These are phyloP conservation scores for Mycena capillaripes DNA, from an alignment of 768 basidiomycete genomes.

Conservation along the genomic window DNA sequence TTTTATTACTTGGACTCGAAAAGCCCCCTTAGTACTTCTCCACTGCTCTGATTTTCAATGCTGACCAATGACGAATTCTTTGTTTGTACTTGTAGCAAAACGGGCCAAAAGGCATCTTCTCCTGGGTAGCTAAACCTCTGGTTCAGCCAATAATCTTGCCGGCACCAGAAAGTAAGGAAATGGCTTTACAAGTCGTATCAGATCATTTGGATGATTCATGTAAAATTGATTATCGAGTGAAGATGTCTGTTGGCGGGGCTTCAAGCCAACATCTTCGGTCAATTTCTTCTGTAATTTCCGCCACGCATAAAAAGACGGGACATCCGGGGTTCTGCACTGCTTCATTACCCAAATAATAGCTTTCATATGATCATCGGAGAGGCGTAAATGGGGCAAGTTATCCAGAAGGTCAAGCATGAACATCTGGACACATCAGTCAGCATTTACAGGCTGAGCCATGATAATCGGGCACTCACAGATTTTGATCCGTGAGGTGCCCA, in stretches of 20 bases:
- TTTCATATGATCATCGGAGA: constrained; percentile 49
- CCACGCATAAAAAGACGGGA: constrained; percentile 44
- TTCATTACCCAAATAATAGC: constrained; percentile 49
- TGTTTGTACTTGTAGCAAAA: too few species aligned
- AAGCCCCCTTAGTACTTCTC: too few species aligned
- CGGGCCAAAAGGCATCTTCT: too few species aligned
- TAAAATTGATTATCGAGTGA: constrained; percentile 45
- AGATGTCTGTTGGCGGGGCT: constrained; percentile 38
- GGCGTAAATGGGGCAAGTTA: constrained; percentile 46
- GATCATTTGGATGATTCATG: constrained; percentile 38
- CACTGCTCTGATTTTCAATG: too few species aligned
- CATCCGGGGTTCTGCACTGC: constrained; percentile 44
- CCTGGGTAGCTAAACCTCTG: too few species aligned
- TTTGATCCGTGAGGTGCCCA: constrained; percentile 17
- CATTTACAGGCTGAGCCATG: not conserved
- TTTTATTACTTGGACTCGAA: too few species aligned
- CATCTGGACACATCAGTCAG: constrained; percentile 2
- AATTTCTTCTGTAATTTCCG: constrained; percentile 43
- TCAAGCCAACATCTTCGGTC: constrained; percentile 23
- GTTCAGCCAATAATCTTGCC: too few species aligned
- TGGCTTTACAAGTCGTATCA: constrained; percentile 32
- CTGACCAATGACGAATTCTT: too few species aligned
- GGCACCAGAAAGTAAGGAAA: too few species aligned
- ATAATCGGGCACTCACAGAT: not conserved
- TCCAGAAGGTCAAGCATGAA: constrained; percentile 47